Evolutionary conservation across 2,329 filamentous ascomycete species (phyloP).

Genomic region (Plectosphaerella sp.): DNA sequence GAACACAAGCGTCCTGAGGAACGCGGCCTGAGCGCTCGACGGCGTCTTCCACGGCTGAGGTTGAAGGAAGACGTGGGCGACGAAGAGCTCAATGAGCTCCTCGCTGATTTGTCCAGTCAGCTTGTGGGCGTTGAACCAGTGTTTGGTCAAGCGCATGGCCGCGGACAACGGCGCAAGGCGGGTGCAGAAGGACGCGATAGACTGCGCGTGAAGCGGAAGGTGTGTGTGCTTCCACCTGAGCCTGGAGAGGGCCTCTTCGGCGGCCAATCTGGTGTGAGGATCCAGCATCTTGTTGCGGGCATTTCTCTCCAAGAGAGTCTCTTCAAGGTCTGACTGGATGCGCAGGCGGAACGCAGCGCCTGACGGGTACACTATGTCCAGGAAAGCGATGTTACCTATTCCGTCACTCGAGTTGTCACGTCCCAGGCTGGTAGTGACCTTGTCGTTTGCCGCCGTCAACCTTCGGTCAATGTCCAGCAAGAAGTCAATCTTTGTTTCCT

Average conservation of each 20-base stretch:
- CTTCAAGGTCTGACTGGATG: constrained; percentile 85
- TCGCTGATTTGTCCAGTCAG: constrained; percentile 71
- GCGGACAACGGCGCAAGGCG: constrained; percentile 75
- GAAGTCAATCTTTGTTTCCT: constrained; percentile 91
- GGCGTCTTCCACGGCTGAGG: constrained; percentile 78
- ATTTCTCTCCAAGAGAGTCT: constrained; percentile 72
- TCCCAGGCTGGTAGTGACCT: constrained; percentile 66
- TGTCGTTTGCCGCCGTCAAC: constrained; percentile 56
- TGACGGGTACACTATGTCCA: constrained; percentile 73
- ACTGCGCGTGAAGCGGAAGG: constrained; percentile 75
- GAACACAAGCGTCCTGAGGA: constrained; percentile 74
- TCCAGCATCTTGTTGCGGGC: constrained; percentile 69
- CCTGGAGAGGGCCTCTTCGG: constrained; percentile 62
- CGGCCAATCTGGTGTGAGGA: constrained; percentile 61
- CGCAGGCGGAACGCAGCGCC: constrained; percentile 77
- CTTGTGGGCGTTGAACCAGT: constrained; percentile 84
- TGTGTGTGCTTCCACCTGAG: constrained; percentile 71
- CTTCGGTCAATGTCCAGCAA: constrained; percentile 71
- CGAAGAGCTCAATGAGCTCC: constrained; percentile 81
- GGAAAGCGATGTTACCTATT: constrained; percentile 71
- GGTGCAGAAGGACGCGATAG: constrained; percentile 74
- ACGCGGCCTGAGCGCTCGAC: constrained; percentile 71
- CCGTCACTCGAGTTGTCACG: constrained; percentile 70
- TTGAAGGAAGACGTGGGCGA: constrained; percentile 71
- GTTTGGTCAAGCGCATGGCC: constrained; percentile 79